Evolutionary conservation across 345 rosid genomes (phyloP).

Genomic region (Gossypium sturtianum): DNA sequence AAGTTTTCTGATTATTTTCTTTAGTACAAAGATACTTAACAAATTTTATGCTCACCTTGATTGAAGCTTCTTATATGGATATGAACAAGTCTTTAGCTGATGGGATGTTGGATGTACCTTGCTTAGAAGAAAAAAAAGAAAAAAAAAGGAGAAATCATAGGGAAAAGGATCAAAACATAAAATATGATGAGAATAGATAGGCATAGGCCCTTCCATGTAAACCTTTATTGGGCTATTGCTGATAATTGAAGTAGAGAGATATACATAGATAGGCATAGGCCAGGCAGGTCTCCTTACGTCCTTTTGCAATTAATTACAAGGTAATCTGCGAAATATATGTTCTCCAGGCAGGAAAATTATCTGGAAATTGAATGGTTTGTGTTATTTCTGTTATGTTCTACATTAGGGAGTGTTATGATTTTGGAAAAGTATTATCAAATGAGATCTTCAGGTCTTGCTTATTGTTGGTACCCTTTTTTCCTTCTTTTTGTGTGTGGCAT

Average conservation of each 20-base stretch:
- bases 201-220: too few species aligned
- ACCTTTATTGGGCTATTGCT: neutral
- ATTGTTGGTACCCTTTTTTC: neutral
- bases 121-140: neutral
- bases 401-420: neutral
- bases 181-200: neutral
- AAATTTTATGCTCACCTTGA: neutral
- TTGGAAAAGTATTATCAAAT: neutral
- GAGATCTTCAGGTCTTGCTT: neutral
- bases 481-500: neutral
- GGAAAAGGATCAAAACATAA: neutral
- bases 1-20: neutral
- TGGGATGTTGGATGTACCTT: neutral
- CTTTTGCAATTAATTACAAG: neutral
- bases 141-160: neutral
- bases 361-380: neutral
- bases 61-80: neutral
- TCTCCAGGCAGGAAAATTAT: neutral
- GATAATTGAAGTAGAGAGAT: neutral
- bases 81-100: neutral
- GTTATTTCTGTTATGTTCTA: neutral
- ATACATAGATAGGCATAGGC: neutral
- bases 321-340: neutral
- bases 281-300: neutral
- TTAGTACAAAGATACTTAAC: neutral